Conservation (phyloP, 306 rosid genomes). For the Dalbergia cultrata region DNA sequence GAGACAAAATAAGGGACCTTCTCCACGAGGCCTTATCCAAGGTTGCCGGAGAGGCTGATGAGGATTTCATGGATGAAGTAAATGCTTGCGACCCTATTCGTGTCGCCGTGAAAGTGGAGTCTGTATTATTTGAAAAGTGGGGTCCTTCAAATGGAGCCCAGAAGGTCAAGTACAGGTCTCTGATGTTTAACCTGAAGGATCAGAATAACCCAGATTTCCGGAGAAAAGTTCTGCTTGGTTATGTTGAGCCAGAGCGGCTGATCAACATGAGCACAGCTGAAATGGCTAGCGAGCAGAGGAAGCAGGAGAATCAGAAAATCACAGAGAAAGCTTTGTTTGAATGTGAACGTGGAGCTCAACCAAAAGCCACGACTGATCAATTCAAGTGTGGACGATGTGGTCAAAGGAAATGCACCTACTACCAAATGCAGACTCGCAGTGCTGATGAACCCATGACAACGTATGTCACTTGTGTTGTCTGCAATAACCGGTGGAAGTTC, state of each 20-base stretch:
- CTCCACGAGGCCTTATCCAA: conserved; percentile 80
- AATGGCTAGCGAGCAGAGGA: conserved; percentile 96
- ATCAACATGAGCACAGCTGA: conserved; percentile 79
- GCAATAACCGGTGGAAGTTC: conserved; percentile 99
- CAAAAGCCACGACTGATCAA: conserved; percentile 91
- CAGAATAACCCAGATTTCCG: conserved; percentile 93
- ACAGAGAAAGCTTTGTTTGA: conserved; percentile 83
- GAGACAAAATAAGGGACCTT: conserved; percentile 87
- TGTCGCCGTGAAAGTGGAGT: conserved; percentile 88
- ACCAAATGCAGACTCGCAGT: conserved; percentile 99
- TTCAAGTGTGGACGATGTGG: conserved; percentile 94
- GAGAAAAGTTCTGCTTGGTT: conserved; percentile 88
- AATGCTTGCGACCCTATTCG: conserved; percentile 82
- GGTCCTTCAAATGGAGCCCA: conserved; percentile 91
- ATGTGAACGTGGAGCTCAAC: conserved; percentile 76
- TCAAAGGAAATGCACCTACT: conserved; percentile 87
- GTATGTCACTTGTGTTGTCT: conserved; percentile 85
- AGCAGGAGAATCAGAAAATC: conserved; percentile 70
- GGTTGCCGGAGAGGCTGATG: conserved; percentile 78
- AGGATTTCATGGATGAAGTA: conserved; percentile 60
- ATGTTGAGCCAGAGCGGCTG: conserved; percentile 68
- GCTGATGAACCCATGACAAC: conserved; percentile 99
- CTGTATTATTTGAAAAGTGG: conserved; percentile 86
- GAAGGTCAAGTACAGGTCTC: conserved; percentile 88
- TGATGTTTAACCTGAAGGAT: conserved; percentile 94